A percentile compares a stretch with the other conserved stretches of the same genome.
These are phyloP conservation scores for Cladosporium velox DNA, from an alignment of 2,329 filamentous ascomycete species.

Conservation along the genomic window DNA sequence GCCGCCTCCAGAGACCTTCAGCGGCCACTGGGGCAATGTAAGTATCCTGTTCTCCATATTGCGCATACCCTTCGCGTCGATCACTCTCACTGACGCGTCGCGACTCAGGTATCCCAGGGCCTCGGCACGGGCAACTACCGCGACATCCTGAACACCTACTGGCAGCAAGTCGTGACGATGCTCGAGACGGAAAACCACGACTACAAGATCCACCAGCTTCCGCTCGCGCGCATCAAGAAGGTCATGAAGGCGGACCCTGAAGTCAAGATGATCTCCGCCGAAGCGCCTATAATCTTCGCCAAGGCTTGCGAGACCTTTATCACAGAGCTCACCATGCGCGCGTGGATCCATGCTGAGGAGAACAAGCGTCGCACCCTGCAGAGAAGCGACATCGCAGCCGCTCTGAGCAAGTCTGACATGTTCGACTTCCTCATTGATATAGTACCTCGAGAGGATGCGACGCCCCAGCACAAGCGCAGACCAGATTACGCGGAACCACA, in stretches of 20 bases:
- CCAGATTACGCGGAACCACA: slow-evolving; percentile 48
- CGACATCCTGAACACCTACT: slow-evolving; percentile 97
- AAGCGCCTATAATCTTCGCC: slow-evolving; percentile 95
- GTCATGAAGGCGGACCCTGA: slow-evolving; percentile 99
- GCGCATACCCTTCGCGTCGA: slow-evolving; percentile 11
- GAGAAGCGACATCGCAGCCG: slow-evolving; percentile 93
- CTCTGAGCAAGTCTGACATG: slow-evolving; percentile 97
- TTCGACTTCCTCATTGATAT: slow-evolving; percentile 99
- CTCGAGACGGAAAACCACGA: slow-evolving; percentile 94
- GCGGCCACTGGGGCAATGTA: slow-evolving; percentile 93
- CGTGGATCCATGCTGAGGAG: slow-evolving; percentile 98
- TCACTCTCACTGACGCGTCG: slow-evolving; percentile 4
- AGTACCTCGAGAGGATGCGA: slow-evolving; percentile 90
- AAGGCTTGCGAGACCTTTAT: slow-evolving; percentile 99
- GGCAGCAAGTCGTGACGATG: slow-evolving; percentile 97
- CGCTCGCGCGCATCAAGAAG: slow-evolving; percentile 98
- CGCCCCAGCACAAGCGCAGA: slow-evolving; percentile 75
- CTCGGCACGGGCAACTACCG: slow-evolving; percentile 81
- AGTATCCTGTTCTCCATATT: slow-evolving; percentile 35
- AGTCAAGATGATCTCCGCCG: slow-evolving; percentile 99
- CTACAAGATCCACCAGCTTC: slow-evolving; percentile 97
- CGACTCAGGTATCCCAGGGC: slow-evolving; percentile 82
- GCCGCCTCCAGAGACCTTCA: slow-evolving; percentile 87
- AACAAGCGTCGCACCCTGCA: slow-evolving; percentile 97
- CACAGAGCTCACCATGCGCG: slow-evolving; percentile 90